Evolutionary conservation across 106 monocot genomes (phyloP), one percentile per base, ranked within the genome.

Genomic region (Dendrobium officinale): DNA sequence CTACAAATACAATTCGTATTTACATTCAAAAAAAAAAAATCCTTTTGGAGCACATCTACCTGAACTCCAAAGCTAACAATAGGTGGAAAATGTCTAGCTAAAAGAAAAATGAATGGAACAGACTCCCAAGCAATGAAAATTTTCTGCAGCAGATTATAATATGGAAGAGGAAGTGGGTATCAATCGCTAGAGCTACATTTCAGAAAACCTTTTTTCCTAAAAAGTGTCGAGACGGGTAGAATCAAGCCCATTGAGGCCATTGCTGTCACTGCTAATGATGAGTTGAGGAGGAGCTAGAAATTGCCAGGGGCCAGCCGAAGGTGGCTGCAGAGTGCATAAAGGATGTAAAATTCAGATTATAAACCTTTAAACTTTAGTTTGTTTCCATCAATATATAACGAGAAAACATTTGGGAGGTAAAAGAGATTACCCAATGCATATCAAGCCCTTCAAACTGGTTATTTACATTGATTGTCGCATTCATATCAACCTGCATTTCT

Each of bases 241-340:
- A 51, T 0, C 49, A 49, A 49, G 27, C 49, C 45, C 76, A 51
- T 26, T 49, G 76, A 76, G 49, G 76, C 76, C 76, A 76, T 76
- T 76, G 76, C 76, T 76, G 26, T 76, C 76, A 29, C 76, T 26
- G 49, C n/a, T 76, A 20, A 48, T 47, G 1, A 73, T 74, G n/a
- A 20, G 48, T 26, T 49, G 44, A 11, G 42, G 4, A 24, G 48
- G 2, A 45, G 13, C 26, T n/a, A 61, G 1, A 49, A 76, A 45
- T 49, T 48, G 48, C 45, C 76, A 76, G 45, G 76, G 42, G 4
- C 76, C 48, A 9, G 27, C 11, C 16, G 76, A 49, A 20, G 47
- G 76, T 9, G 76, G 76, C 76, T 76, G 76, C 26, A 76, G 4
- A 13, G 49, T 76, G 26, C 22, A 47, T 16, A 26, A 47, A 75